Conservation (phyloP, 2,329 filamentous ascomycete genomes). For the Verticillium tricorpus region DNA sequence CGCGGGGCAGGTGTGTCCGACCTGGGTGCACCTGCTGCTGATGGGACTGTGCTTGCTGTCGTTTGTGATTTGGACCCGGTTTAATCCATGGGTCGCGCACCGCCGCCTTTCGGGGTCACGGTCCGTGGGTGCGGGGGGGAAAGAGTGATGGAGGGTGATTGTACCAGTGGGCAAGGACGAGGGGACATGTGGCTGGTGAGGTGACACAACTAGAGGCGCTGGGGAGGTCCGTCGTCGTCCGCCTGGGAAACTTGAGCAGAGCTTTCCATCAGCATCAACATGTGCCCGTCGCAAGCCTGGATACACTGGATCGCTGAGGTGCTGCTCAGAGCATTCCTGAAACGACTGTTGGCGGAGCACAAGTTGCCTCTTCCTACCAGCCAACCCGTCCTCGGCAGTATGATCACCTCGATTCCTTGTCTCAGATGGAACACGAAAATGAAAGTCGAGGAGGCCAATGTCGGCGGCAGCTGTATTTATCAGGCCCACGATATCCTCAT, state of each 20-base stretch:
- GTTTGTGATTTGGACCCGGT: background rate
- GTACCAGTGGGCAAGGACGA: background rate
- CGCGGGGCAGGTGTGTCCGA: constrained; percentile 13
- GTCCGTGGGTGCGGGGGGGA: background rate
- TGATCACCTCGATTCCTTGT: background rate
- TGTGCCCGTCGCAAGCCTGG: background rate
- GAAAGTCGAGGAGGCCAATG: background rate
- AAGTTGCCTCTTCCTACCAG: no score
- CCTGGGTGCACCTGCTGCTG: constrained; percentile 2
- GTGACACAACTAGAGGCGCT: background rate
- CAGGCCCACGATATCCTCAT: background rate
- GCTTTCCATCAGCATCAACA: background rate
- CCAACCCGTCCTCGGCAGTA: background rate
- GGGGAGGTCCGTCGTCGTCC: background rate
- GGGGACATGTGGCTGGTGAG: background rate
- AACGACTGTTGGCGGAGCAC: background rate
- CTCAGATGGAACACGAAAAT: background rate
- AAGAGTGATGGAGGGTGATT: no score
- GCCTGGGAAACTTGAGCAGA: background rate
- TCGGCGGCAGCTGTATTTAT: background rate
- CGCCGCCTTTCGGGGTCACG: background rate
- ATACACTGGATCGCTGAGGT: background rate
- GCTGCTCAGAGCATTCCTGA: background rate
- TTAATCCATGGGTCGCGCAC: background rate
- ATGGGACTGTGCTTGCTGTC: background rate